Percentiles rank a stretch among this genome's conserved stretches.
Conservation (phyloP, 2,329 filamentous ascomycete genomes). For the Aspergillus neoniger region DNA sequence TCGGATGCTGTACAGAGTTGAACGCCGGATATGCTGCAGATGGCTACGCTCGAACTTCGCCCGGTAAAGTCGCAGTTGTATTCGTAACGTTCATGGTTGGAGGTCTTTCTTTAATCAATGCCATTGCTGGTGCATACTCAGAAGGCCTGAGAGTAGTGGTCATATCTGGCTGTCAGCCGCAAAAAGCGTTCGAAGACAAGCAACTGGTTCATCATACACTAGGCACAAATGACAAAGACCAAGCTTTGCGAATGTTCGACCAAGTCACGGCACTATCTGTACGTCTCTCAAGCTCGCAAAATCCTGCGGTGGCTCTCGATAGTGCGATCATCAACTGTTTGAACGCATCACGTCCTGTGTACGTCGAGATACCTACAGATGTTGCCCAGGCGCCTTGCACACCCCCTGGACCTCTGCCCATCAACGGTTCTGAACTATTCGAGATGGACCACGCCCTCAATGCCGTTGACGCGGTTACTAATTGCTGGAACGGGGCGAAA, state of each 20-base stretch:
- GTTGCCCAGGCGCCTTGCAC: background rate
- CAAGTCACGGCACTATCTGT: slow-evolving; percentile 6
- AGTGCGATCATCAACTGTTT: slow-evolving; percentile 2
- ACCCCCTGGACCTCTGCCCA: background rate
- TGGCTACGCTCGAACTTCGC: slow-evolving; percentile 1
- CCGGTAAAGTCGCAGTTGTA: background rate
- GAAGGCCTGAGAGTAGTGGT: slow-evolving; percentile 8
- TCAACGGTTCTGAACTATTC: background rate
- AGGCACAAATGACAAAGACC: background rate
- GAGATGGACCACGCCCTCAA: too few relatives aligned
- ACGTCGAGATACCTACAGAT: slow-evolving; percentile 14
- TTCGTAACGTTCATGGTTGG: background rate
- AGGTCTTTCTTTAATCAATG: background rate
- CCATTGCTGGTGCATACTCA: slow-evolving; percentile 2
- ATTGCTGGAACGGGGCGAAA: background rate
- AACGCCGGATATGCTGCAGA: slow-evolving; percentile 7
- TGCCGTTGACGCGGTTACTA: too few relatives aligned
- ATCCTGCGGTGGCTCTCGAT: slow-evolving; percentile 3
- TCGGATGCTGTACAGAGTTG: slow-evolving; percentile 6
- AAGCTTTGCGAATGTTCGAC: slow-evolving; percentile 9
- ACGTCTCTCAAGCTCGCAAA: background rate
- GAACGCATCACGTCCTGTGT: slow-evolving; percentile 9
- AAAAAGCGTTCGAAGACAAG: background rate
- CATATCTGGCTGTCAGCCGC: background rate
- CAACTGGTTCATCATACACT: slow-evolving; percentile 13